Conservation (phyloP, 2,329 filamentous ascomycete genomes). For the Chrysosporium keratinophilum region DNA sequence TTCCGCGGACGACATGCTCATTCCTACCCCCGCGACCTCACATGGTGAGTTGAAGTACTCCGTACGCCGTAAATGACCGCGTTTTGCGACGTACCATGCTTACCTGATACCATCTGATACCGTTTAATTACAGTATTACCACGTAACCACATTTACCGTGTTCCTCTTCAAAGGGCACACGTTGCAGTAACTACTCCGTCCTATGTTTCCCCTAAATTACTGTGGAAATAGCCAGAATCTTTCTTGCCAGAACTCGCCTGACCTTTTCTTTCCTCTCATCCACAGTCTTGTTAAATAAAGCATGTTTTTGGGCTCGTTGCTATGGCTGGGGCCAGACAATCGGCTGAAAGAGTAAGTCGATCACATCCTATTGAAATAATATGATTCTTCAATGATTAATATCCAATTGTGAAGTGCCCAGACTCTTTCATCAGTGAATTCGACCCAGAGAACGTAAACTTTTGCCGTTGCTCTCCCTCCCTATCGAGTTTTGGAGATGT, state of each 20-base stretch:
- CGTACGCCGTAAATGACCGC: too few relatives aligned
- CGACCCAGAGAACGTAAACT: background rate
- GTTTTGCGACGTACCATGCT: too few relatives aligned
- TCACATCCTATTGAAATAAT: background rate
- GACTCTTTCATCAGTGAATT: slow-evolving; percentile 7
- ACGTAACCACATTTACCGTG: too few relatives aligned
- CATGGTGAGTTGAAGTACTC: too few relatives aligned
- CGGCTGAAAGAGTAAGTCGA: slow-evolving; percentile 3
- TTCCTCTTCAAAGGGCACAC: too few relatives aligned
- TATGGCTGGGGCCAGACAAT: slow-evolving; percentile 3
- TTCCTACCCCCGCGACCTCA: too few relatives aligned
- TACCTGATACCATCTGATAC: too few relatives aligned
- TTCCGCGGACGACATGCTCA: too few relatives aligned
- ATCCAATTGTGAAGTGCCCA: background rate
- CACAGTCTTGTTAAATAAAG: background rate
- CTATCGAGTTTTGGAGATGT: background rate
- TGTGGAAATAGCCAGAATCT: background rate
- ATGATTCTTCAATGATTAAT: background rate
- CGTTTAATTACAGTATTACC: too few relatives aligned
- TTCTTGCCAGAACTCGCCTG: background rate
- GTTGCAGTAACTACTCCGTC: too few relatives aligned
- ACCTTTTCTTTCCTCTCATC: background rate
- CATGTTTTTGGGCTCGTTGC: background rate
- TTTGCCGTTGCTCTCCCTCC: background rate
- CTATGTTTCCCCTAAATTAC: too few relatives aligned